Base-by-base conservation (phyloP, 805 yeast genomes). In the Debaryomyces hansenii region DNA sequence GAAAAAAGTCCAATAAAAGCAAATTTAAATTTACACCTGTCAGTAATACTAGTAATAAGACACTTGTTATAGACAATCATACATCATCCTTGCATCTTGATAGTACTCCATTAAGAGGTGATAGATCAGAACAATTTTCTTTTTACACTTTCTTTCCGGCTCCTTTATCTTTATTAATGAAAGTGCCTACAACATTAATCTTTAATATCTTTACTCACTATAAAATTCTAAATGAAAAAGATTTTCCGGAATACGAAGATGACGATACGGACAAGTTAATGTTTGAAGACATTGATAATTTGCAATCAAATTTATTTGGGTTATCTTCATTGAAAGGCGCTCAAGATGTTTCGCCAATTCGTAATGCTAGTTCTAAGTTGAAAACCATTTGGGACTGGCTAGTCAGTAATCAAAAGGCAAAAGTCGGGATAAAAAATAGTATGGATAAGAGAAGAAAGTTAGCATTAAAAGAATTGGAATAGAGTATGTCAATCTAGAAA, bases 311-410 rank as follows among this genome's bases (percentile, higher is more conserved):
- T 14, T 50, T 74, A 28, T 67, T 74, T 54, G 72, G 69, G 5
- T 58, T 73, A 12, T 72, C 77, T 1, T 62, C 75, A 1, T 54
- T 73, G 38, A 65, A 64, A 37, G 78, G 78, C 1, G 78, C 73
- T 7, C 64, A 66, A 4, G 59, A 62, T n/a, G 67, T 68, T 0
- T 49, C 67, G 1, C 51, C 67, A 1, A 51, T 72, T 4, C 64
- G 72, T 0, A 56, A 59, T 16, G 56, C 67, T n/a, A 50, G 59
- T 12, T 53, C 67, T 2, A 49, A 53, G 9, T 14, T 68, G 1
- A 57, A 52, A 16, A 40, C 40, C 5, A 27, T 58, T 11, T 63
- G 63, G 64, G 43, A 45, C 36, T 66, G 70, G 69, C n/a, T 60
- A 5, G 14, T 50, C 11, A 46, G 53, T 8, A 47, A 46, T 31